Evolutionary conservation across 768 basidiomycete species (phyloP), one percentile per base, ranked within the genome.

Genomic region (Phylloporus scabripes): DNA sequence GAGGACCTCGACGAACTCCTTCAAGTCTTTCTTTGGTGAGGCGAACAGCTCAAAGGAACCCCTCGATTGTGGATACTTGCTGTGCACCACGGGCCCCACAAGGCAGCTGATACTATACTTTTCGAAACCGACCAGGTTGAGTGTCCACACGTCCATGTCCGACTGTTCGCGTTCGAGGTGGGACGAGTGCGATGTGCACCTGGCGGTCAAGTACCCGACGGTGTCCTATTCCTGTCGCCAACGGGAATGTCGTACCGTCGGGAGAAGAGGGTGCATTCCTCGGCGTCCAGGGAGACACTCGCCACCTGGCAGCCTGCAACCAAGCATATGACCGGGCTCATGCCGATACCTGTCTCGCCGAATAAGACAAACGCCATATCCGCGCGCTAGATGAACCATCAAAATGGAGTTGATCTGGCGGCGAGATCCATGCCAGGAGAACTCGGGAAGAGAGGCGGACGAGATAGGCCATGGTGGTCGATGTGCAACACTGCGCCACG

Each of bases 291-390:
- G 28, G 63, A 63, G 44, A 58, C 32, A 15, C 31, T 38, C 1
- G 63, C 63, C 33, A 63, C 39, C 1, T 24, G 14, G 17, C 10
- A 32, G 3, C 63, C 64, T 4, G 64, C 65, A 17, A 65, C 56
- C 45, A 67, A 10, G 46, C 65, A 65, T 52, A 67, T 57, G n/a
- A 66, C 51, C 0, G 63, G 65, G 48, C 61, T 67, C 53, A 63
- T 67, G 29, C 64, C 64, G 0, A 60, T 49, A 14, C 74, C 71
- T 0, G 69, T 67, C 51, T 74, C 72, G 8, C 74, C 74, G 37
- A 74, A 74, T n/a, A 76, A 37, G 40, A 75, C 61, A 36, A 74
- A 57, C 7, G 48, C 15, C 60, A 61, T 55, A 48, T 42, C 54
- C 56, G 28, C 11, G 21, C 14, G 15, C 3, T 40, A 33, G 28